Base-by-base conservation (phyloP, 805 yeast genomes). In the Priceomyces fermenticarens region DNA sequence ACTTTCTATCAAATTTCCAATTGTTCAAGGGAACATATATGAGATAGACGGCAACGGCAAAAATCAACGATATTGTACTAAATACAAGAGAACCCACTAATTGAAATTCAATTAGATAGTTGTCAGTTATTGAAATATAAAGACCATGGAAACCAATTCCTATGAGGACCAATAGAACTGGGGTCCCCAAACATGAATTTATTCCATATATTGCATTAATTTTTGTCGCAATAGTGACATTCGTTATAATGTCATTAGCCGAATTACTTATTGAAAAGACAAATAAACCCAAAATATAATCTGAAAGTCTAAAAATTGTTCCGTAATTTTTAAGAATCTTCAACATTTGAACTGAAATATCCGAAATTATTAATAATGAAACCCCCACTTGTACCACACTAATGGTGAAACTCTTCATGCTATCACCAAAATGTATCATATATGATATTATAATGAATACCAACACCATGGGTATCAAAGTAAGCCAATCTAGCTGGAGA, bases 161-260 rank as follows among this genome's bases (percentile, higher is more conserved):
- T 13, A 76, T 53, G 44, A 77, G 55, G 7, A 74, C 67, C 32
- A 73, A 63, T 10, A 77, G 50, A 10, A 77, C 55, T 0, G 81
- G 80, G 1, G 82, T 72, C 1, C 83, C 82, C 42, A 77, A 62
- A 47, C 81, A 76, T 0, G 82, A 70, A 47, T 72, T 73, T 7
- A 77, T 54, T 0, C 81, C 81, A 11, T 64, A 51, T 6, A 58
- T 46, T 2, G 72, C 65, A 35, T 59, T 52, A 11, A 60, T 46
- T 9, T 69, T 69, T 7, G 69, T 49, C 6, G 78, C 69, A 10
- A 77, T 55, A 7, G 80, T 72, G 2, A 67, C 51, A 45, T 77
- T 75, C n/a, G 79, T 70, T 25, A 77, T 63, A 29, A 77, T 54
- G 47, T 77, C 82, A 20, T 78, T 79, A 27, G 75, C 57, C 3